These are phyloP conservation scores for Geranomyces michiganensis DNA, from an alignment of 192 early-diverging fungal species.

Conservation along the genomic window DNA sequence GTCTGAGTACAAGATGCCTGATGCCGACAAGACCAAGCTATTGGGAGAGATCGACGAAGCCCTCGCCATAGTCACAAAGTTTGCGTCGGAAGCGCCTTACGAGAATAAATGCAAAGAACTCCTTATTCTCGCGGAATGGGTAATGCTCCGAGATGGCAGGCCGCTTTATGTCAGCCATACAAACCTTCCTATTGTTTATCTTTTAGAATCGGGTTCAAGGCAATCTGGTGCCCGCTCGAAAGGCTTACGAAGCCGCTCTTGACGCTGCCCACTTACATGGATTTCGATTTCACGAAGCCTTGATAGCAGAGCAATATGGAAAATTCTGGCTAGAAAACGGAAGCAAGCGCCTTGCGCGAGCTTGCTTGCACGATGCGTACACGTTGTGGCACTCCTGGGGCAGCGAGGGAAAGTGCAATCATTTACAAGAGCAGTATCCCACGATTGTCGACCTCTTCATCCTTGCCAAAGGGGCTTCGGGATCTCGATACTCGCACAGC, in stretches of 20 bases:
- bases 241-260: slow-evolving; percentile 45
- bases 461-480: slow-evolving; percentile 4
- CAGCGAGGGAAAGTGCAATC: slow-evolving; percentile 40
- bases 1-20: slow-evolving; percentile 13
- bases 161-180: background rate
- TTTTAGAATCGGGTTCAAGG: slow-evolving; percentile 3
- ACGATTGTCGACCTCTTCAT: slow-evolving; percentile 10
- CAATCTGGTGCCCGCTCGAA: slow-evolving; percentile 32
- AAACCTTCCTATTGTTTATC: background rate
- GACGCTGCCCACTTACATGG: slow-evolving; percentile 41
- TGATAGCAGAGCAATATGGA: slow-evolving; percentile 42
- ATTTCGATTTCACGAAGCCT: slow-evolving; percentile 47
- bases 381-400: slow-evolving; percentile 49
- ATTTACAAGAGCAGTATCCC: slow-evolving; percentile 28
- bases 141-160: background rate
- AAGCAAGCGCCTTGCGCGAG: slow-evolving; percentile 38
- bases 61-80: background rate
- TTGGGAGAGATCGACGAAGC: slow-evolving; percentile 21
- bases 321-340: slow-evolving; percentile 39
- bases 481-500: background rate
- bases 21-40: background rate
- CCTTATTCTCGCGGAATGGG: slow-evolving; percentile 23
- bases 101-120: slow-evolving; percentile 20
- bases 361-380: slow-evolving; percentile 42
- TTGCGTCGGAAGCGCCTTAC: slow-evolving; percentile 11